Percentiles rank a stretch among this genome's conserved stretches.
Evolutionary conservation across 352 stramenopile genomes (phyloP).

Genomic region (Pythium brachiatum): DNA sequence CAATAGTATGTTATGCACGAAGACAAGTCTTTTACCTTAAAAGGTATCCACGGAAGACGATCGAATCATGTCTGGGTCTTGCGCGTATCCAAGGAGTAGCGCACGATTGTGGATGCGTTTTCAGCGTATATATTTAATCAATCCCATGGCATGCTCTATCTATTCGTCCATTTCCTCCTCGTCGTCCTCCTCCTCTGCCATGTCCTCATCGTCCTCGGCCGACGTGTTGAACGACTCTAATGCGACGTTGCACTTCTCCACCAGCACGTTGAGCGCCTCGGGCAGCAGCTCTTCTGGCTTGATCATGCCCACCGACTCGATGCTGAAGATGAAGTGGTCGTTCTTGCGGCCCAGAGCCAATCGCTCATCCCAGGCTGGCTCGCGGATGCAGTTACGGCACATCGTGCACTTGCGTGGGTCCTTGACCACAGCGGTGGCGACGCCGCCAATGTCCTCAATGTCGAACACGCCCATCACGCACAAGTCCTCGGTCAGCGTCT

Average conservation of each 20-base stretch:
- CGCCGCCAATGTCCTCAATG: slow-evolving; percentile 87
- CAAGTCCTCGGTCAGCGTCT: slow-evolving; percentile 55
- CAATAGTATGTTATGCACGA: slow-evolving; percentile 13
- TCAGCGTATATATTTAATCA: slow-evolving; percentile 21
- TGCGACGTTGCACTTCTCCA: slow-evolving; percentile 81
- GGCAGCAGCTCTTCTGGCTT: slow-evolving; percentile 78
- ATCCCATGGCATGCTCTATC: slow-evolving; percentile 17
- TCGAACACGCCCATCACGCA: slow-evolving; percentile 88
- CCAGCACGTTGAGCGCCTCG: slow-evolving; percentile 77
- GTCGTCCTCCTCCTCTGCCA: slow-evolving; percentile 40
- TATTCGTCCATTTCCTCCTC: slow-evolving; percentile 56
- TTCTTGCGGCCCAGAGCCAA: slow-evolving; percentile 90
- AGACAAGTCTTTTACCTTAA: neutral
- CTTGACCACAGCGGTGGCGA: slow-evolving; percentile 78
- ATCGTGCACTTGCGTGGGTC: slow-evolving; percentile 92
- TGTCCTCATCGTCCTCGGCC: slow-evolving; percentile 50
- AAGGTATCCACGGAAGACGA: neutral
- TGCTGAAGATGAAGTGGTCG: slow-evolving; percentile 96
- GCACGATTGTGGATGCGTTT: neutral
- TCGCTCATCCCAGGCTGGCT: slow-evolving; percentile 79
- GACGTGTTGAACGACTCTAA: slow-evolving; percentile 73
- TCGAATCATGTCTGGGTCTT: neutral
- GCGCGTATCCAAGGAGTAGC: neutral
- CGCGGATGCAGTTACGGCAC: slow-evolving; percentile 96
- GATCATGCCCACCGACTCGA: slow-evolving; percentile 87